Conservation (phyloP, 2,329 filamentous ascomycete genomes). For the Venturiaceae sp. region DNA sequence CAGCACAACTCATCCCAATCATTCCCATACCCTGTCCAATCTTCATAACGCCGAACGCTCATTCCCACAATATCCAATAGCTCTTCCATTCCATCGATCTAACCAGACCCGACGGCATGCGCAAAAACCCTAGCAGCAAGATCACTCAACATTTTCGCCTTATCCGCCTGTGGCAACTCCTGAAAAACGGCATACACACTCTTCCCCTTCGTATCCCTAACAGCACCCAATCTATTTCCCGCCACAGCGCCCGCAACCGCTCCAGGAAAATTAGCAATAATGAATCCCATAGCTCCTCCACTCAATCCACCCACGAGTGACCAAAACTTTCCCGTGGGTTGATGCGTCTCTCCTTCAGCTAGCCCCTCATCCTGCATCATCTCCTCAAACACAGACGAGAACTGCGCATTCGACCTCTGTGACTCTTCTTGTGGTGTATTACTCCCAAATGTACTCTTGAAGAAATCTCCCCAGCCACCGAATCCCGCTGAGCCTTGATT, state of each 20-base stretch:
- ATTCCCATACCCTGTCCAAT: background rate
- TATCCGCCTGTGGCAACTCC: slow-evolving; percentile 75
- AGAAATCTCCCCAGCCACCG: slow-evolving; percentile 68
- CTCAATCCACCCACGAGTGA: slow-evolving; percentile 73
- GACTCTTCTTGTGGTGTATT: slow-evolving; percentile 4
- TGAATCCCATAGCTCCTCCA: slow-evolving; percentile 87
- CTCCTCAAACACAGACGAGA: slow-evolving; percentile 56
- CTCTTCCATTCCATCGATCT: background rate
- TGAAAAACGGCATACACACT: slow-evolving; percentile 89
- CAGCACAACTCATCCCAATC: background rate
- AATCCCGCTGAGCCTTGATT: slow-evolving; percentile 40
- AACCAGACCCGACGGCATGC: slow-evolving; percentile 46
- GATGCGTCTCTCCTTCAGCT: slow-evolving; percentile 55
- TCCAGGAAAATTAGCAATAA: slow-evolving; percentile 85
- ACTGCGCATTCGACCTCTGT: slow-evolving; percentile 49
- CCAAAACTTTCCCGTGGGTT: slow-evolving; percentile 72
- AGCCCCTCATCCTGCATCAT: slow-evolving; percentile 50
- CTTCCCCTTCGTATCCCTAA: slow-evolving; percentile 86
- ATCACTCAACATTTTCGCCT: slow-evolving; percentile 70
- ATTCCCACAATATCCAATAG: background rate
- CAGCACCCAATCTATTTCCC: slow-evolving; percentile 81
- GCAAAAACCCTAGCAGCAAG: slow-evolving; percentile 81
- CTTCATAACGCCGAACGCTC: background rate
- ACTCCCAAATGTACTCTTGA: slow-evolving; percentile 28
- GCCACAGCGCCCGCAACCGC: slow-evolving; percentile 84